These are phyloP conservation scores for Xylariaceae sp. DNA, from an alignment of 2,329 filamentous ascomycete species.

Conservation along the genomic window DNA sequence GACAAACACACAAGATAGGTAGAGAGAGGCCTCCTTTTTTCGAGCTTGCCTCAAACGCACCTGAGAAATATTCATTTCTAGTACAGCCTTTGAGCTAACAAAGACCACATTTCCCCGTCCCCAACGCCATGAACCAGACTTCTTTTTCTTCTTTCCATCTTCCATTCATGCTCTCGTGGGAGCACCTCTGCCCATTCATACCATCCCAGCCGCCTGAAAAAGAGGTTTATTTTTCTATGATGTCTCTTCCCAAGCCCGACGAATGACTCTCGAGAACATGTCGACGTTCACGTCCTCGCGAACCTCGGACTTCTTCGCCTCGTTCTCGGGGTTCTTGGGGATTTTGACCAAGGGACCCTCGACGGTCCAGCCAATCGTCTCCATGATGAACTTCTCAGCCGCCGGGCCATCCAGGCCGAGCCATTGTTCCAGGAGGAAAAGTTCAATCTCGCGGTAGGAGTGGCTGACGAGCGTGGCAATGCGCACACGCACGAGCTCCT, in stretches of 20 bases:
- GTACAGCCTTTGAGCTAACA: constrained; percentile 9
- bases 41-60: neutral
- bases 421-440: constrained; percentile 67
- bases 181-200: neutral
- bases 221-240: constrained; percentile 37
- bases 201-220: neutral
- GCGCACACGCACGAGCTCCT: constrained; percentile 84
- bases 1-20: neutral
- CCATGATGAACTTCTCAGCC: constrained; percentile 71
- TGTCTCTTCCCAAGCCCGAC: constrained; percentile 80
- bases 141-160: neutral
- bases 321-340: constrained; percentile 92
- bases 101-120: constrained; percentile 8
- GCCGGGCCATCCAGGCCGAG: constrained; percentile 63
- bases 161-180: constrained; percentile 3
- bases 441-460: constrained; percentile 66
- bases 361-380: constrained; percentile 82
- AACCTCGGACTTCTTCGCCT: constrained; percentile 92
- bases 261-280: constrained; percentile 73
- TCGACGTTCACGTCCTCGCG: constrained; percentile 91
- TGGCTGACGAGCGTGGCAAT: constrained; percentile 85
- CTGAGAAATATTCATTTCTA: neutral
- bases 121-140: constrained; percentile 24
- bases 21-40: neutral
- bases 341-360: constrained; percentile 64